Percentiles rank a stretch among this genome's conserved stretches.
These are phyloP conservation scores for Candida frijolesensis DNA, from an alignment of 1,139 yeast genomes.

Conservation along the genomic window DNA sequence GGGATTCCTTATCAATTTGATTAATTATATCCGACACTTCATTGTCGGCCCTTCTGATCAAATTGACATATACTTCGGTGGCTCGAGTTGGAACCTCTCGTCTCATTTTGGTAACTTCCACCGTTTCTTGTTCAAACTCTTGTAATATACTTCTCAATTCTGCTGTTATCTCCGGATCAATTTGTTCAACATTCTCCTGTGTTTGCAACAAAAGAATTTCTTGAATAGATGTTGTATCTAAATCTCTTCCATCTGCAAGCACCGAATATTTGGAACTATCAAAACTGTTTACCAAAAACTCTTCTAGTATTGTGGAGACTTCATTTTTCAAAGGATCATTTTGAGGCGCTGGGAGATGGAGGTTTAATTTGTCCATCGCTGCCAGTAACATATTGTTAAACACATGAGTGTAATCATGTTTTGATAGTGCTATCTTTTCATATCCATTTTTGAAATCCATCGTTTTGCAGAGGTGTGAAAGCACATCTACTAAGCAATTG, in stretches of 20 bases:
- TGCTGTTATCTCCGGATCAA: slow-evolving; percentile 60
- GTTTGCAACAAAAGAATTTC: slow-evolving; percentile 37
- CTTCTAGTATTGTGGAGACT: slow-evolving; percentile 46
- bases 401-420: slow-evolving; percentile 53
- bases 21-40: slow-evolving; percentile 27
- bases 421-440: slow-evolving; percentile 47
- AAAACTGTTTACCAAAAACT: slow-evolving; percentile 49
- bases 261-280: slow-evolving; percentile 54
- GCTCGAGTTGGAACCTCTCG: slow-evolving; percentile 51
- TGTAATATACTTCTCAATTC: slow-evolving; percentile 52
- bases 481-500: not conserved
- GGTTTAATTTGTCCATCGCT: slow-evolving; percentile 44
- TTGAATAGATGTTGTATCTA: slow-evolving; percentile 12
- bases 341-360: slow-evolving; percentile 47
- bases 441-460: slow-evolving; percentile 20
- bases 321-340: slow-evolving; percentile 49
- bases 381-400: slow-evolving; percentile 43
- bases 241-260: slow-evolving; percentile 49
- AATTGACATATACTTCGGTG: slow-evolving; percentile 26
- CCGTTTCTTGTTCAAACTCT: slow-evolving; percentile 60
- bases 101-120: slow-evolving; percentile 52
- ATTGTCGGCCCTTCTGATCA: slow-evolving; percentile 33
- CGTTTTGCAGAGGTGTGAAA: slow-evolving; percentile 11
- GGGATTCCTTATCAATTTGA: slow-evolving; percentile 17
- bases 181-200: slow-evolving; percentile 57